phyloP scores from a whole-genome alignment of 164 flowering plant species.

The Akebia trifoliata region DNA sequence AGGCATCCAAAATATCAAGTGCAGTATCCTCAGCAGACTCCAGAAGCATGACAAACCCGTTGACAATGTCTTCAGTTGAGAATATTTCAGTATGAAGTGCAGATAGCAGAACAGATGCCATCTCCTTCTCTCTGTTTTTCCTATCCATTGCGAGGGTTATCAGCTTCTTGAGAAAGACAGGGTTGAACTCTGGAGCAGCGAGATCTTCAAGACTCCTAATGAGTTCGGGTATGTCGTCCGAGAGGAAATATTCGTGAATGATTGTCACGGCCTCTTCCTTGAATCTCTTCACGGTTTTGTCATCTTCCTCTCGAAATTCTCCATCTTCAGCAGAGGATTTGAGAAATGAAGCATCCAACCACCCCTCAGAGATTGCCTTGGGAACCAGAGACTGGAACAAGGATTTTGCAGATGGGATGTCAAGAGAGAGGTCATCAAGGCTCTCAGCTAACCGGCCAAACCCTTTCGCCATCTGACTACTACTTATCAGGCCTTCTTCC shows the following conservation, averaged over 20 bases:
- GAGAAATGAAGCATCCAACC: conserved; percentile 73
- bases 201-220: conserved; percentile 86
- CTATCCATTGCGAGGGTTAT: conserved; percentile 97
- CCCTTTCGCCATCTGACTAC: conserved; percentile 92
- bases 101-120: conserved; percentile 93
- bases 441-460: conserved; percentile 77
- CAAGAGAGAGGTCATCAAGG: conserved; percentile 95
- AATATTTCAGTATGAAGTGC: conserved; percentile 86
- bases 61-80: conserved; percentile 82
- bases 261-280: conserved; percentile 79
- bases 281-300: conserved; percentile 46
- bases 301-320: too few relatives aligned
- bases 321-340: conserved; percentile 41
- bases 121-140: conserved; percentile 93
- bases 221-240: conserved; percentile 95
- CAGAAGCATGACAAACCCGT: conserved; percentile 86
- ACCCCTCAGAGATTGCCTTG: conserved; percentile 73
- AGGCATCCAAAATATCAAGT: conserved; percentile 87
- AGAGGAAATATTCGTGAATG: conserved; percentile 88
- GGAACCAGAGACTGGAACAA: conserved; percentile 59
- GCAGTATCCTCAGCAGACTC: conserved; percentile 98
- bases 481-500: conserved; percentile 87
- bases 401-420: conserved; percentile 82
- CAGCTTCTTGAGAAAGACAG: conserved; percentile 81
- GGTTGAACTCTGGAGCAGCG: conserved; percentile 63